phyloP scores from a whole-genome alignment of 2,329 filamentous ascomycete genomes.

The Penicillium verrucosum region DNA sequence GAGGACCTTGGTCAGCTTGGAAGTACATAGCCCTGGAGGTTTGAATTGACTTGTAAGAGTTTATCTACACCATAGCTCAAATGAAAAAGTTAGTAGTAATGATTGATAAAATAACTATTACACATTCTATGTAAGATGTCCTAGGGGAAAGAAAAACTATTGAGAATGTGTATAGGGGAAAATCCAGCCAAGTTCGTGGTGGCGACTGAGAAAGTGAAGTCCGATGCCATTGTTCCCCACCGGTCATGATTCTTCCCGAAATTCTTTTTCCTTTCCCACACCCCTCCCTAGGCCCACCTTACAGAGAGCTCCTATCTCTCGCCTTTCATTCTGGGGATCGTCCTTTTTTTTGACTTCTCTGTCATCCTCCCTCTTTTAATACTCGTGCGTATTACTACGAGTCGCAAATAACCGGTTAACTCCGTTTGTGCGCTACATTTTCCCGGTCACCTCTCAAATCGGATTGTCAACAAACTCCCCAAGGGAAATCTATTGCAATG shows the following conservation, averaged over 20 bases:
- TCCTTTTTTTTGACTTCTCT: constrained; percentile 1
- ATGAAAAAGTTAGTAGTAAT: not conserved
- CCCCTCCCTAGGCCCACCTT: constrained; percentile 18
- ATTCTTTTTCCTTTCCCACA: constrained; percentile 23
- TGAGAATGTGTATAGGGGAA: not conserved
- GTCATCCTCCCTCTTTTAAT: not conserved
- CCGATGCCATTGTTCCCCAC: constrained; percentile 21
- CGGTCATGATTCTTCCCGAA: constrained; percentile 26
- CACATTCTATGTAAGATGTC: not conserved
- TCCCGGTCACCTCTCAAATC: constrained; percentile 18
- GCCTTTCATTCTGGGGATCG: constrained; percentile 22
- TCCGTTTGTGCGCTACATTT: constrained; percentile 26
- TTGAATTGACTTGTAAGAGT: not conserved
- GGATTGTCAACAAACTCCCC: constrained; percentile 5
- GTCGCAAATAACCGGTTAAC: constrained; percentile 26
- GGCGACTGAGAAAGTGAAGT: constrained; percentile 15
- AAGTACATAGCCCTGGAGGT: not conserved
- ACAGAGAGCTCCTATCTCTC: constrained; percentile 9
- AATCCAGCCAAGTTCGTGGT: not conserved
- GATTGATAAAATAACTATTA: not conserved
- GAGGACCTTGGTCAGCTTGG: not conserved
- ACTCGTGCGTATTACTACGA: constrained; percentile 4
- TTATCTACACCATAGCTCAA: not conserved
- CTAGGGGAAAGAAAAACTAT: not conserved
- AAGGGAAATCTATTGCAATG: constrained; percentile 54